Base-by-base conservation (phyloP, 805 yeast species). In the Candida oleophila region DNA sequence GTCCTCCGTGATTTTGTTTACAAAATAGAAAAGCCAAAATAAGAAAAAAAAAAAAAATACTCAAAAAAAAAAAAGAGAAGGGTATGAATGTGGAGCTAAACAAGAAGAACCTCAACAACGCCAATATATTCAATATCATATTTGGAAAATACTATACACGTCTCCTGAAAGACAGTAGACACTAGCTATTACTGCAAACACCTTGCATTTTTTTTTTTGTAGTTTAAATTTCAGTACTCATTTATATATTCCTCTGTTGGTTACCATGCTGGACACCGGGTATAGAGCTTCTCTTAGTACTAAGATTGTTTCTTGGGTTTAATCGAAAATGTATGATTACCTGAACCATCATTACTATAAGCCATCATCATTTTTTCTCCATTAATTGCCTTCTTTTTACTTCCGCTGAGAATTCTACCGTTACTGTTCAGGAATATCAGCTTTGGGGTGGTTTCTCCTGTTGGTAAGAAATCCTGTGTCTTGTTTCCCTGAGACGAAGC, bases 361-460 rank as follows among this genome's bases (percentile, higher is more conserved):
- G 76, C 74, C 61, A 71, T 55, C 59, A 71, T 55, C 59, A 71
- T 55, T 51, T 69, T 71, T 16, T 69, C 75, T 25, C 30, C 30
- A 7, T 49, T 30, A 5, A 43, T 41, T 11, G 49, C 42, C 47
- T 52, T 58, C 46, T 51, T 57, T 46, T 55, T 56, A 15, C 22
- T 37, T 5, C 62, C 61, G 44, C 62, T 61, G 28, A 57, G 18
- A 3, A 55, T 49, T 41, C 65, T 55, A 11, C 68, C 67, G 22
- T 47, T 56, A 45, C 61, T 53, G 50, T 55, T 57, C 22, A 61
- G 51, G 36, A 56, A 57, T 1, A 55, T 55, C 25, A 55, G 52
- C 40, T 56, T 59, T 3, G 65, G 60, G 3, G 66, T 56, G 9
- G 53, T 33, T 18, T 36, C 38, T 8, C 42, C 45, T 12, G 40